These are phyloP conservation scores for Xylaria sp. DNA, from an alignment of 2,329 filamentous ascomycete species.

Conservation along the genomic window DNA sequence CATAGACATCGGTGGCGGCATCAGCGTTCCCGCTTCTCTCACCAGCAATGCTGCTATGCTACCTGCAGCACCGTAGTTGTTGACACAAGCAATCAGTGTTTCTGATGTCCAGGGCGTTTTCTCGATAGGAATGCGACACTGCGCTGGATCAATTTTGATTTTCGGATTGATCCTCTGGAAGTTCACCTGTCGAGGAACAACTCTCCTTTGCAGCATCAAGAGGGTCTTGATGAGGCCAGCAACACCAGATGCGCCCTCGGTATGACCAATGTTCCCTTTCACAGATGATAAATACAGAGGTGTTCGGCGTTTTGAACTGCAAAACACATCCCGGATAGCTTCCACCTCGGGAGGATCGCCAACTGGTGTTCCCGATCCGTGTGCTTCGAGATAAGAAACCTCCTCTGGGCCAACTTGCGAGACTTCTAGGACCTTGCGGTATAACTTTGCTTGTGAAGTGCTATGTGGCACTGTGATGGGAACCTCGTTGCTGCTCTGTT, in stretches of 20 bases:
- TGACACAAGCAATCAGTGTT: constrained; percentile 27
- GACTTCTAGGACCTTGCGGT: constrained; percentile 27
- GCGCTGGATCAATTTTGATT: background rate
- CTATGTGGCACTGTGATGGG: constrained; percentile 39
- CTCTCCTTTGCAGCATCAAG: background rate
- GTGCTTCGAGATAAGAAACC: constrained; percentile 34
- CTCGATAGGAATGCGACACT: background rate
- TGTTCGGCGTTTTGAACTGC: constrained; percentile 21
- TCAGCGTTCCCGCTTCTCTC: constrained; percentile 8
- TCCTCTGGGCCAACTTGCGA: constrained; percentile 22
- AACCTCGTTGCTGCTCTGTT: constrained; percentile 37
- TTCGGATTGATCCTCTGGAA: background rate
- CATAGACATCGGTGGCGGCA: background rate
- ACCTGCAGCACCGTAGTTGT: constrained; percentile 36
- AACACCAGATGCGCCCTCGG: background rate
- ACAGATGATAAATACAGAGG: background rate
- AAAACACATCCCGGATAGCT: constrained; percentile 26
- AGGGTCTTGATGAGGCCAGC: background rate
- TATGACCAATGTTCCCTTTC: background rate
- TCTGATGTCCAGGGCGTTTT: constrained; percentile 22
- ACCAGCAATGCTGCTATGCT: constrained; percentile 33
- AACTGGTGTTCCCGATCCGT: constrained; percentile 41
- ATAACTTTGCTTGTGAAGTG: constrained; percentile 29
- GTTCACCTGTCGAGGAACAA: background rate
- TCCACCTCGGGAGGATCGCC: constrained; percentile 34